Base-by-base conservation (phyloP, 2,329 filamentous ascomycete genomes). In the Pseudocercospora pini-densiflorae region DNA sequence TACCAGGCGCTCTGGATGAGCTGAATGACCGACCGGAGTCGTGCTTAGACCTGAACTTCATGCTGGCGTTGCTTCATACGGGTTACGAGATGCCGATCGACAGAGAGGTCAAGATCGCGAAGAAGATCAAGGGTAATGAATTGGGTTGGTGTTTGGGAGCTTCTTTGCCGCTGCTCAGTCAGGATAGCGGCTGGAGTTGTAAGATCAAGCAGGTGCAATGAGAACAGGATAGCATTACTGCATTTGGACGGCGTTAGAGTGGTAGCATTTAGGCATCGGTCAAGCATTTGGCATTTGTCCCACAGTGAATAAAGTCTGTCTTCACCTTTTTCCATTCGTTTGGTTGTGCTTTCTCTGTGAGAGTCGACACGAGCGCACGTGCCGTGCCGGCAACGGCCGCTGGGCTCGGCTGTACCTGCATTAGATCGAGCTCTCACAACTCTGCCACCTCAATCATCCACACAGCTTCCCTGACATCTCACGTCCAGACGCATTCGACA, bases 1-100 rank as follows among this genome's bases (percentile, higher is more conserved):
- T 97, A 23, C 89, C 91, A 5, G 89, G 88, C 21, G 96, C 94
- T 0, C 79, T 97, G 60, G 85, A 90, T 1, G 93, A 98, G 82
- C 86, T 99, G 33, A 83, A 84, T 62, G 93, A 87, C 68, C 88
- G 94, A 65, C 93, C 95, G 1, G 94, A 99, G 81, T 92, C 91
- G 80, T 99, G 95, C 81, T 82, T 99, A 74, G 95, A 99, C 80
- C 83, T 99, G 74, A 99, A 92, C 83, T 99, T 98, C 77, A 97
- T 97, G 93, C 83, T 97, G 74, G 92, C 92, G 27, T 84, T 99
- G 64, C 83, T 98, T 62, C 94, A 98, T 80, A 97, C 93, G 5
- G 95, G 95, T 2, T 99, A 99, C 76, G 95, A 98, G 73, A 97
- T 99, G 93, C 94, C 94, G 3, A 90, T 98, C 74, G 92, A 97